Evolutionary conservation across 2,329 filamentous ascomycete species (phyloP), one percentile per base, ranked within the genome.

Genomic region (Dothistroma septosporum): DNA sequence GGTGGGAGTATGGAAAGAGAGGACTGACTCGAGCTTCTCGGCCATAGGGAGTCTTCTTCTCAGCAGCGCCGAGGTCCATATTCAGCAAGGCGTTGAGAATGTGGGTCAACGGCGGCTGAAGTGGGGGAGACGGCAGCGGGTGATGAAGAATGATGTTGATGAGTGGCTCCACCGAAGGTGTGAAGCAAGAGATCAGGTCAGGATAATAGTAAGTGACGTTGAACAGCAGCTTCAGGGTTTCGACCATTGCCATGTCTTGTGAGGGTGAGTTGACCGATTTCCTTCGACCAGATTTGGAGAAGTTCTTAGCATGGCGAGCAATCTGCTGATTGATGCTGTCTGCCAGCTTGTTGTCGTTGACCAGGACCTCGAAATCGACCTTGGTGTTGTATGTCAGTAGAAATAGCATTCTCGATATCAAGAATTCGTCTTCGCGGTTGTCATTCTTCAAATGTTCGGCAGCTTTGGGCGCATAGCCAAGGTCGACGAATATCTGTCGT

Each of bases 181-280:
- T 85, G 71, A 97, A 95, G 0, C 80, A 76, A 0, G 79, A 73
- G 4, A 78, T 76, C 28, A 87, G 80, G 47, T 87, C 81, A 4
- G 86, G 85, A 69, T 87, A 88, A 69, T 87, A 86, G 68, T 92
- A 87, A 1, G 89, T 89, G 57, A 96, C 81, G 74, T 97, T 97
- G 80, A 95, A 97, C 55, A 96, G 77, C 46, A 97, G 81, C 71
- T 96, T 97, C 54, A 94, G 78, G 0, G 89, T 93, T 74, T 97
- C 93, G 9, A 82, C 82, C 41, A 97, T 80, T 0, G 92, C 91
- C 85, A 93, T 86, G 61, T 89, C 86, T 65, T 89, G 86, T 82
- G 92, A 89, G 0, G 84, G 82, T 67, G 75, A 62, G 9, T 55
- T 65, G 37, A 55, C 56, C 7, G 66, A 67, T 24, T 59, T 64